A percentile compares a stretch with the other conserved stretches of the same genome.
phyloP scores from a whole-genome alignment of 441 rosid species.

The Populus tomentosa region DNA sequence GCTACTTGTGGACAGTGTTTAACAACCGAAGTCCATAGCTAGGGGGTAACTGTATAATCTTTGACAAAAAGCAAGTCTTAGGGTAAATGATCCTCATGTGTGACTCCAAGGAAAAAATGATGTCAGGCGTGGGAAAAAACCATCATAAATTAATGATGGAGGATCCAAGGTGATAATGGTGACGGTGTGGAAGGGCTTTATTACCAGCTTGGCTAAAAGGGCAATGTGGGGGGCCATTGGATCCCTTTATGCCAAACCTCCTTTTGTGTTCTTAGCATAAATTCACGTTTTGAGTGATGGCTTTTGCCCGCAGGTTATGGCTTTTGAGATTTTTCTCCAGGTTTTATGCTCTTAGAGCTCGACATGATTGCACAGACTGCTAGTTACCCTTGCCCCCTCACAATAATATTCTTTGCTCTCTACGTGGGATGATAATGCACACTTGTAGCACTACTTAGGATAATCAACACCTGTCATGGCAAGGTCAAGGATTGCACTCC shows the following conservation, averaged over 20 bases:
- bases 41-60: background rate
- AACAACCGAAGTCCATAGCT: background rate
- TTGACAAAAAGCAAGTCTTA: constrained; percentile 2
- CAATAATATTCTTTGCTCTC: background rate
- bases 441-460: too few relatives aligned
- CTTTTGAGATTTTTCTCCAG: constrained; percentile 43
- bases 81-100: constrained; percentile 15
- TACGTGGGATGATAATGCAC: background rate
- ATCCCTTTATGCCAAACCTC: constrained; percentile 21
- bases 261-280: background rate
- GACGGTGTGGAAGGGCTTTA: constrained; percentile 5
- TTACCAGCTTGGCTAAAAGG: background rate
- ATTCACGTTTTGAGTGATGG: constrained; percentile 2
- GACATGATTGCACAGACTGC: constrained; percentile 36
- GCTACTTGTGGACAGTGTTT: background rate
- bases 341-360: constrained; percentile 58
- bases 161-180: constrained; percentile 35
- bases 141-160: constrained; percentile 57
- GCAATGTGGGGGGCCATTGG: constrained; percentile 24
- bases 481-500: too few relatives aligned
- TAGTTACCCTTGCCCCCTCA: constrained; percentile 1
- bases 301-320: constrained; percentile 10
- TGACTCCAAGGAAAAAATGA: background rate
- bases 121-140: constrained; percentile 46
- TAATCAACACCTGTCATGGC: too few relatives aligned